A percentile compares a stretch with the other conserved stretches of the same genome.
Evolutionary conservation across 2,329 filamentous ascomycete species (phyloP).

Genomic region (Colletotrichum scovillei): DNA sequence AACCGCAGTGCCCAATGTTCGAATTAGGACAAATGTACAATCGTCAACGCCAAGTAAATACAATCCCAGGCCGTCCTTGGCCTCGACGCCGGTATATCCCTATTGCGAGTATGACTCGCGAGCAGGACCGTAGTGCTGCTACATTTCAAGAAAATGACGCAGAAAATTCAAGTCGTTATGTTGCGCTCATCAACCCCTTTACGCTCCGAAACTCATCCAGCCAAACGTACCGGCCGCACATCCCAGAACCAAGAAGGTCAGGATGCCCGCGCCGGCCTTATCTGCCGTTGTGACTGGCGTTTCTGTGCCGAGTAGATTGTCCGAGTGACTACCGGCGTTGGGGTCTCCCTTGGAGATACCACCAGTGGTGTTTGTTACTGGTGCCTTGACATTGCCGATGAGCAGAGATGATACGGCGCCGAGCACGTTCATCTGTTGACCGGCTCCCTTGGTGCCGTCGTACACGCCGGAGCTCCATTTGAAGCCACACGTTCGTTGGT

Average conservation of each 20-base stretch:
- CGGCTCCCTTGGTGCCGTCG: conserved; percentile 67
- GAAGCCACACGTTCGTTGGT: conserved; percentile 63
- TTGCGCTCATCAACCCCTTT: conserved; percentile 23
- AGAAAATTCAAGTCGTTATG: conserved; percentile 27
- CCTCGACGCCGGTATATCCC: conserved; percentile 30
- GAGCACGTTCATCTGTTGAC: conserved; percentile 70
- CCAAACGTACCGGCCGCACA: conserved; percentile 54
- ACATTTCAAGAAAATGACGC: conserved; percentile 9
- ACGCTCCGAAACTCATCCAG: conserved; percentile 60
- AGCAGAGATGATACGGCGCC: conserved; percentile 66
- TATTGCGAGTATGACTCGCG: conserved; percentile 17
- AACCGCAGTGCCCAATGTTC: background rate
- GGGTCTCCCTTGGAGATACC: conserved; percentile 60
- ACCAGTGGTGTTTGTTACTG: conserved; percentile 60
- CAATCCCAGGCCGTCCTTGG: conserved; percentile 18
- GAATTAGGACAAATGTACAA: conserved; percentile 34
- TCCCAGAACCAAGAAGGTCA: conserved; percentile 58
- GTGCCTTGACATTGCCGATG: conserved; percentile 51
- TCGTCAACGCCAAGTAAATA: conserved; percentile 40
- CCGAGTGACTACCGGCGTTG: conserved; percentile 53
- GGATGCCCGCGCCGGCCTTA: conserved; percentile 59
- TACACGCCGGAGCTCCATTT: conserved; percentile 63
- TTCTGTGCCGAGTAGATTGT: conserved; percentile 44
- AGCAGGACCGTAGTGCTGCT: conserved; percentile 26
- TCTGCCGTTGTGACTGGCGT: conserved; percentile 55